phyloP scores from a whole-genome alignment of 225 moss, liverwort and hornwort species.

The Anthoceros angustus region DNA sequence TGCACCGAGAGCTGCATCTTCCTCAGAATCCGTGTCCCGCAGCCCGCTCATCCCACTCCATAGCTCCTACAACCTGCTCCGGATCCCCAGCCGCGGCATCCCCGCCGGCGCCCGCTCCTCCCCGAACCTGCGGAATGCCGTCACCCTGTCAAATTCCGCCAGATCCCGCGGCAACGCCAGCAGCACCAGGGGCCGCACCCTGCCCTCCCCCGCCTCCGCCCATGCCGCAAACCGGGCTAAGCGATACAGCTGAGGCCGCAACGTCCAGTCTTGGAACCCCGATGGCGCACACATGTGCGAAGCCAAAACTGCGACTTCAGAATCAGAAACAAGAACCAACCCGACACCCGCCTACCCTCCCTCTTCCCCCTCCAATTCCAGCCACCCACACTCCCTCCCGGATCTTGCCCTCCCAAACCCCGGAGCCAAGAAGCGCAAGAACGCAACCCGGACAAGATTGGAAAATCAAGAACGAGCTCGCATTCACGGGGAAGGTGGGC shows the following conservation, averaged over 20 bases:
- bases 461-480: no score
- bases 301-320: neutral
- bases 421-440: no score
- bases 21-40: neutral
- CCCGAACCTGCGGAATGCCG: neutral
- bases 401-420: no score
- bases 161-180: neutral
- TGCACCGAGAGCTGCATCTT: slow-evolving; percentile 3
- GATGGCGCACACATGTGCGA: neutral
- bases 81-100: neutral
- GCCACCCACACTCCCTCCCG: no score
- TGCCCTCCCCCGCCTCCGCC: neutral
- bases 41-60: neutral
- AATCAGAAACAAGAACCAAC: neutral
- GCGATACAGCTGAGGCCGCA: neutral
- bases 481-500: no score
- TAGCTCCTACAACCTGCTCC: neutral
- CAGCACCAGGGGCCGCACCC: neutral
- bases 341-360: neutral
- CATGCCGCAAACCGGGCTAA: neutral
- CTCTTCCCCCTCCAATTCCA: no score
- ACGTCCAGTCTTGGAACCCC: neutral
- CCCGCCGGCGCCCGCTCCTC: neutral
- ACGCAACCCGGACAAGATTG: no score
- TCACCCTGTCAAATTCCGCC: neutral